Evolutionary conservation across 2,329 filamentous ascomycete genomes (phyloP).

Genomic region (Stagonosporopsis rhizophila): DNA sequence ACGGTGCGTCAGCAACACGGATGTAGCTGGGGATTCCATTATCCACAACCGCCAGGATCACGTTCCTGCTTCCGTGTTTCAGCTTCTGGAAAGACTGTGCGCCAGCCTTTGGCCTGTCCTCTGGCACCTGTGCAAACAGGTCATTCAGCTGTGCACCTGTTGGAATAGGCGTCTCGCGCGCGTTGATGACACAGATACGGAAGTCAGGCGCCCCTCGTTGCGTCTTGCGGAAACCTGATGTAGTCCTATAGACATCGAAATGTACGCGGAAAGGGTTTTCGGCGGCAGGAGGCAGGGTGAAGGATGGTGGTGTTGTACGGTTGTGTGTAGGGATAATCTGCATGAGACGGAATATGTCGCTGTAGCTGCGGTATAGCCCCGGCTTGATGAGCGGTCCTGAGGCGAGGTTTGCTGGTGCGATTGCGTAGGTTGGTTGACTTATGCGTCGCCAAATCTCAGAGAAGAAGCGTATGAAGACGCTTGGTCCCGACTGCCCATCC

Average conservation of each 20-base stretch:
- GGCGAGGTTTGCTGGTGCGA: conserved; percentile 32
- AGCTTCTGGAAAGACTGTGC: conserved; percentile 74
- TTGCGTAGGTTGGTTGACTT: conserved; percentile 25
- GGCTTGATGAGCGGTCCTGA: conserved; percentile 60
- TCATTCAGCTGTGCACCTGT: conserved; percentile 73
- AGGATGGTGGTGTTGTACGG: conserved; percentile 54
- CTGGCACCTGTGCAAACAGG: conserved; percentile 76
- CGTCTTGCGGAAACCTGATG: conserved; percentile 74
- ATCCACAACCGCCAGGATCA: conserved; percentile 87
- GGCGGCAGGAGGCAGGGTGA: conserved; percentile 39
- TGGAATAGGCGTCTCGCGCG: conserved; percentile 74
- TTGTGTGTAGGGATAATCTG: conserved; percentile 76
- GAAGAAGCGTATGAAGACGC: conserved; percentile 47
- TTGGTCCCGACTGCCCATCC: conserved; percentile 13
- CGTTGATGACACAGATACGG: conserved; percentile 81
- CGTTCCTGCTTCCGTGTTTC: conserved; percentile 83
- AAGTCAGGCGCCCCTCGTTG: conserved; percentile 82
- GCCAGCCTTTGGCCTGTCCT: conserved; percentile 65
- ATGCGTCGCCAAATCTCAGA: conserved; percentile 44
- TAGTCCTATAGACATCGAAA: conserved; percentile 83
- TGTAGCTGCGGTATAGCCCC: conserved; percentile 63
- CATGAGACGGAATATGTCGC: conserved; percentile 77
- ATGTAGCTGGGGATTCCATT: conserved; percentile 89
- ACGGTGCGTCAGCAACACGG: conserved; percentile 78
- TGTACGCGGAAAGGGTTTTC: conserved; percentile 72